A percentile compares a stretch with the other conserved stretches of the same genome.
phyloP scores from a whole-genome alignment of 192 early-diverging fungal species.

The Coemansia sp. region DNA sequence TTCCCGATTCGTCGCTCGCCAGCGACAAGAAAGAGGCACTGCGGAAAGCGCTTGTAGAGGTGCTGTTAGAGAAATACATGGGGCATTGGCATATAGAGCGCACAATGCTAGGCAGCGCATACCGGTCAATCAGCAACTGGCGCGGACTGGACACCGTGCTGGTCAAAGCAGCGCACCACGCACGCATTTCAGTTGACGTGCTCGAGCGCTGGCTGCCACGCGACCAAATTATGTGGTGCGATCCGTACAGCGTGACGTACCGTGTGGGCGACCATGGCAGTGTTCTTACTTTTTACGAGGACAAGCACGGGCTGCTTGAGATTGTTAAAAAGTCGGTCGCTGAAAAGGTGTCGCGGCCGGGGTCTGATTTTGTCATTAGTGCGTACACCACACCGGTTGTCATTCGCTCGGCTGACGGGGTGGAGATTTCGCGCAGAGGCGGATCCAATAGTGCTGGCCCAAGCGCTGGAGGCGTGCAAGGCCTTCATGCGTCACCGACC shows the following conservation, averaged over 20 bases:
- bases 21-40: conserved; percentile 34
- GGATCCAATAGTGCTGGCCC: conserved; percentile 12
- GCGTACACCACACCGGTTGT: conserved; percentile 53
- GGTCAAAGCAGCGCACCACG: conserved; percentile 56
- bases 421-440: conserved; percentile 46
- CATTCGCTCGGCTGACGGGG: conserved; percentile 50
- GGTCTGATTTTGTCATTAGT: conserved; percentile 52
- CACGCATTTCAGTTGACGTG: conserved; percentile 46
- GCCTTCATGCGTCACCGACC: conserved; percentile 42
- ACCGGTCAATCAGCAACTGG: conserved; percentile 74
- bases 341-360: conserved; percentile 39
- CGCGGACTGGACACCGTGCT: conserved; percentile 64
- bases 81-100: conserved; percentile 72
- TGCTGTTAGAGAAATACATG: conserved; percentile 60
- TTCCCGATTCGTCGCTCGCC: conserved; percentile 29
- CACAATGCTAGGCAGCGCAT: conserved; percentile 69
- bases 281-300: conserved; percentile 66
- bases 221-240: conserved; percentile 72
- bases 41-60: conserved; percentile 40
- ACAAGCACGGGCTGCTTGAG: conserved; percentile 51
- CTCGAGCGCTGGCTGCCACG: conserved; percentile 61
- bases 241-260: conserved; percentile 71
- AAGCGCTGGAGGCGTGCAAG: not conserved
- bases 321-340: conserved; percentile 47
- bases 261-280: conserved; percentile 70